A percentile compares a stretch with the other conserved stretches of the same genome.
Conservation (phyloP, 2,329 filamentous ascomycete genomes). For the Drechslerella coelobrocha region DNA sequence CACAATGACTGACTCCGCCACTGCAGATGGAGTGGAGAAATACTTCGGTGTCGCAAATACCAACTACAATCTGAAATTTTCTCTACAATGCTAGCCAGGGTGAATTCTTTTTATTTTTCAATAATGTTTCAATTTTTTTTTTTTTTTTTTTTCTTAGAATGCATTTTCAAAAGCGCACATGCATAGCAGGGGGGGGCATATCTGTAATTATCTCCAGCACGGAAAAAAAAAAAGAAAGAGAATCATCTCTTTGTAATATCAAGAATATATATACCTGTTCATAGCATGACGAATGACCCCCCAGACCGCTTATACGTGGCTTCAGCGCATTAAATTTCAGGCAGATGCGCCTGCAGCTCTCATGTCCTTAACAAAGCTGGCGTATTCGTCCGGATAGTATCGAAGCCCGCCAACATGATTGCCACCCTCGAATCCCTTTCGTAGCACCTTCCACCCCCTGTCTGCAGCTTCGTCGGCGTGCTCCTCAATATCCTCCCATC, state of each 20-base stretch:
- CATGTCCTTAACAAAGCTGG: constrained; percentile 22
- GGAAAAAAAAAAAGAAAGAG: no score
- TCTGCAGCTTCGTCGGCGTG: constrained; percentile 38
- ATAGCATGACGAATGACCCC: no score
- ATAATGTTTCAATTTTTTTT: no score
- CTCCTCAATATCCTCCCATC: constrained; percentile 36
- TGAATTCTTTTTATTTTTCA: not conserved
- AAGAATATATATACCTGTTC: no score
- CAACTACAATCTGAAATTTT: constrained; percentile 31
- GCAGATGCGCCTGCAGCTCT: not conserved
- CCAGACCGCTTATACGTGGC: no score
- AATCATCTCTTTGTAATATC: no score
- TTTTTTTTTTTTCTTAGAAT: constrained; percentile 8
- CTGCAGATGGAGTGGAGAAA: constrained; percentile 32
- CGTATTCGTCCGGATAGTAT: constrained; percentile 33
- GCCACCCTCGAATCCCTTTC: constrained; percentile 24
- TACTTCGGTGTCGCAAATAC: constrained; percentile 25
- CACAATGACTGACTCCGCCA: constrained; percentile 36
- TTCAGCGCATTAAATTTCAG: not conserved
- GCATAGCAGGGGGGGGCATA: no score
- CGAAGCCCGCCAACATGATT: constrained; percentile 40
- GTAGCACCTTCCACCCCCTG: constrained; percentile 36
- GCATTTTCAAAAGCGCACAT: no score
- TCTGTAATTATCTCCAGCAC: no score
- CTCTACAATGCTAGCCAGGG: constrained; percentile 32